Percentiles rank a stretch among this genome's conserved stretches.
Conservation (phyloP, 441 rosid species). For the Arabidopsis lyrata region DNA sequence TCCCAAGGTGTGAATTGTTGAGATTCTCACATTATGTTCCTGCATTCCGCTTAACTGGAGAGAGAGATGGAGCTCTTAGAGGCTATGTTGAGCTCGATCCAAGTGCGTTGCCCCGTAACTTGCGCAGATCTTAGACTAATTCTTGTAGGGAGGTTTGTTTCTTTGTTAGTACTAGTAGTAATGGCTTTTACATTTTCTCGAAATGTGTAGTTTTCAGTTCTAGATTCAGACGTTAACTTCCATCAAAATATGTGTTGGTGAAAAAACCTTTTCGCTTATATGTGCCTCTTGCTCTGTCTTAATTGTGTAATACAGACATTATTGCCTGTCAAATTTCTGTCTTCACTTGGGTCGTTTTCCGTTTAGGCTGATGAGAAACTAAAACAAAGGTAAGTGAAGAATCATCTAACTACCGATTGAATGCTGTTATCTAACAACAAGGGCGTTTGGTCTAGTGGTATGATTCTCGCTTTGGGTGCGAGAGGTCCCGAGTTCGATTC, state of each 20-base stretch:
- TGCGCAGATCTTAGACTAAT: slow-evolving; percentile 32
- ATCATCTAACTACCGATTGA: fast-evolving
- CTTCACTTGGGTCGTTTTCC: neutral
- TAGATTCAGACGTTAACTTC: slow-evolving; percentile 21
- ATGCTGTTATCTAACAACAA: fast-evolving
- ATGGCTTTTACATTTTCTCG: slow-evolving; percentile 21
- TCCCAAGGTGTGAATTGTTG: slow-evolving; percentile 54
- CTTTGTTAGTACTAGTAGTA: slow-evolving; percentile 17
- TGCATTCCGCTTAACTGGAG: slow-evolving; percentile 59
- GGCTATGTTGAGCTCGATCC: slow-evolving; percentile 47
- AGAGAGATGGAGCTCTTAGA: slow-evolving; percentile 63
- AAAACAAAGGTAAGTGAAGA: neutral
- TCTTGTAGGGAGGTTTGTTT: slow-evolving; percentile 19
- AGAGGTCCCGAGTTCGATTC: slow-evolving; percentile 84
- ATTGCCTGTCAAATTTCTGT: neutral
- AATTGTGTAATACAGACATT: neutral
- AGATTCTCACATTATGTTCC: slow-evolving; percentile 89
- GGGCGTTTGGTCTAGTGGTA: slow-evolving; percentile 42
- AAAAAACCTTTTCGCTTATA: neutral
- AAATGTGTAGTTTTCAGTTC: slow-evolving; percentile 1
- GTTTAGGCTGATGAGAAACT: neutral
- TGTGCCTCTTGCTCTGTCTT: slow-evolving; percentile 13
- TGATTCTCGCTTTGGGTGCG: slow-evolving; percentile 55
- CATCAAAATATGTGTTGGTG: slow-evolving; percentile 10
- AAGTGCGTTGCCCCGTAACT: slow-evolving; percentile 32